Conservation (phyloP, 2,329 filamentous ascomycete genomes). For the Alternaria sp. region DNA sequence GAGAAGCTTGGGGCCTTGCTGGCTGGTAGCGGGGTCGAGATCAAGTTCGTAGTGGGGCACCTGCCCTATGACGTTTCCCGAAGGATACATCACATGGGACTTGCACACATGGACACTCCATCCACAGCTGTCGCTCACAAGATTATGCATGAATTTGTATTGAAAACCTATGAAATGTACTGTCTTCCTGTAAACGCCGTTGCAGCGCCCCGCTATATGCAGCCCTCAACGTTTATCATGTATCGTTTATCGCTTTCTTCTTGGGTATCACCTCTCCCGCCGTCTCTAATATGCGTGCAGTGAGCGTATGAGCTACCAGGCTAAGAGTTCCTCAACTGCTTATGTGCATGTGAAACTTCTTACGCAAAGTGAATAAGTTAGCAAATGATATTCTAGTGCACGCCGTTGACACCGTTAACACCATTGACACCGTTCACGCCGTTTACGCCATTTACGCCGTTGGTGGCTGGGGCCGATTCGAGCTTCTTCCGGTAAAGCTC, state of each 20-base stretch:
- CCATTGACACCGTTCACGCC: slow-evolving; percentile 26
- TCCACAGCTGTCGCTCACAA: background rate
- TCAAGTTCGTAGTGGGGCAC: slow-evolving; percentile 12
- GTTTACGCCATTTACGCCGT: slow-evolving; percentile 32
- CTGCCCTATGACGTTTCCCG: slow-evolving; percentile 17
- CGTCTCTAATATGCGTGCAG: background rate
- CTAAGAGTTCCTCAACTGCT: background rate
- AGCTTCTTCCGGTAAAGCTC: slow-evolving; percentile 79
- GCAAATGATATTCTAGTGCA: background rate
- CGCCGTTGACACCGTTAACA: slow-evolving; percentile 18
- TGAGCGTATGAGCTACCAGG: slow-evolving; percentile 2
- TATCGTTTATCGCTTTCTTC: slow-evolving; percentile 7
- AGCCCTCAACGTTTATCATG: background rate
- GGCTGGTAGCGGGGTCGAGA: slow-evolving; percentile 19
- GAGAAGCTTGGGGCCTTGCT: slow-evolving; percentile 1
- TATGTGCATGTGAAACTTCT: slow-evolving; percentile 2
- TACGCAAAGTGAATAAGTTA: background rate
- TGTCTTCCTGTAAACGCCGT: background rate
- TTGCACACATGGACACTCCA: background rate
- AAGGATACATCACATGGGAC: background rate
- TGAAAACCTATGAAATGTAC: background rate
- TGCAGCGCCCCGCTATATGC: slow-evolving; percentile 1
- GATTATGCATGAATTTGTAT: background rate
- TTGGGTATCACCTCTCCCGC: background rate
- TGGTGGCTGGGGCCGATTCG: slow-evolving; percentile 21